A percentile compares a stretch with the other conserved stretches of the same genome.
Conservation (phyloP, 257 asterid genomes). For the Solanum lycopersicoides region DNA sequence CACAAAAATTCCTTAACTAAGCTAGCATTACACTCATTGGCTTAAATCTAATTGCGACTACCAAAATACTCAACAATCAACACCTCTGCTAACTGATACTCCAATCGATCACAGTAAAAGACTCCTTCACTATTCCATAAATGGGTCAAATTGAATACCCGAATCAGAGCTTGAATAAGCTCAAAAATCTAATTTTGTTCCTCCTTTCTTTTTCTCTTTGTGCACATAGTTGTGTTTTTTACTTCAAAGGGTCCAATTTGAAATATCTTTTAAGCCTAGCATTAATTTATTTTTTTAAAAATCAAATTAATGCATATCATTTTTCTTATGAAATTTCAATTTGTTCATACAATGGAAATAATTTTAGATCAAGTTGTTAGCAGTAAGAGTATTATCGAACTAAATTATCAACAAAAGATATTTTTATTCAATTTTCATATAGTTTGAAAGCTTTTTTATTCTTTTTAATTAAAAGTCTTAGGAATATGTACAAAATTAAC, state of each 20-base stretch:
- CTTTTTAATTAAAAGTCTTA: too few relatives aligned
- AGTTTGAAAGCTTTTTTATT: too few relatives aligned
- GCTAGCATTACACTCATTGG: not conserved
- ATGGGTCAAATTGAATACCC: not conserved
- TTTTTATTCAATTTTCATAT: too few relatives aligned
- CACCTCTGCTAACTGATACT: not conserved
- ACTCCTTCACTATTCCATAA: not conserved
- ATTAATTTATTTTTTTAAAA: too few relatives aligned
- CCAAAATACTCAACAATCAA: not conserved
- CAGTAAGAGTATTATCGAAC: too few relatives aligned
- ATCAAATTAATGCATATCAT: too few relatives aligned
- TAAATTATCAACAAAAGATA: too few relatives aligned
- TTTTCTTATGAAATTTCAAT: too few relatives aligned
- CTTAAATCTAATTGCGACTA: not conserved
- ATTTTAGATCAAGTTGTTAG: too few relatives aligned
- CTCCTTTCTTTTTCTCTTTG: not conserved
- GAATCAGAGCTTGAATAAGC: not conserved
- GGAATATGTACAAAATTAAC: too few relatives aligned
- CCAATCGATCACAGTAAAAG: not conserved
- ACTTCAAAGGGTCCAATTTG: not conserved
- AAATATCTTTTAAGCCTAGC: too few relatives aligned
- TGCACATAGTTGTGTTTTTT: not conserved
- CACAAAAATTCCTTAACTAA: not conserved
- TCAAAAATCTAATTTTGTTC: not conserved
- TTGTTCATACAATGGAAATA: too few relatives aligned